A percentile compares a stretch with the other conserved stretches of the same genome.
Evolutionary conservation across 2,329 filamentous ascomycete species (phyloP).

Genomic region (Colletotrichum australisinense): DNA sequence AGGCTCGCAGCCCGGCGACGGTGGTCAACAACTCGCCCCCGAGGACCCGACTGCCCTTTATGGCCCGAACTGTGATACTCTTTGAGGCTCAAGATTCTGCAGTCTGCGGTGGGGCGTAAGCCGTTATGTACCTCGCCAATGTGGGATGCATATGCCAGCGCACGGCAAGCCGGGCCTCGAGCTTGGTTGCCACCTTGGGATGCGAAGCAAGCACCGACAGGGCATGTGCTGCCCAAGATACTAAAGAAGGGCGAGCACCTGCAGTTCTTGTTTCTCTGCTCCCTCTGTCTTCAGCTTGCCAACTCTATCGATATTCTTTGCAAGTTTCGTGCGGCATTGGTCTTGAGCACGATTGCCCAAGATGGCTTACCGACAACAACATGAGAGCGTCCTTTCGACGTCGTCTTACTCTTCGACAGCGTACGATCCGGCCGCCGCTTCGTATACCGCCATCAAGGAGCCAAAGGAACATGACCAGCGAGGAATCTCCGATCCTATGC

Average conservation of each 20-base stretch:
- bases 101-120: constrained; percentile 13
- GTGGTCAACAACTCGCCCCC: background rate
- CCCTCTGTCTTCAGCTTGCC: background rate
- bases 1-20: background rate
- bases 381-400: constrained; percentile 24
- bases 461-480: constrained; percentile 27
- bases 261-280: background rate
- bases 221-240: constrained; percentile 25
- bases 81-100: constrained; percentile 10
- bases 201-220: constrained; percentile 1
- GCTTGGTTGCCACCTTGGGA: constrained; percentile 17
- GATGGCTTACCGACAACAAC: constrained; percentile 29
- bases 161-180: constrained; percentile 18
- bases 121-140: constrained; percentile 30
- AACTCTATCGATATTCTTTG: constrained; percentile 6
- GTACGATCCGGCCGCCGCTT: constrained; percentile 27
- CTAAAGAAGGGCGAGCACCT: constrained; percentile 32
- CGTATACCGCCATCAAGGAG: constrained; percentile 34
- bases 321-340: constrained; percentile 10
- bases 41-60: background rate
- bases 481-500: constrained; percentile 26
- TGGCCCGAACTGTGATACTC: constrained; percentile 23
- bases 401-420: constrained; percentile 29
- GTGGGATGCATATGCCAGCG: constrained; percentile 27
- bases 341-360: constrained; percentile 24